Percentiles rank a stretch among this genome's conserved stretches.
These are phyloP conservation scores for Sutorius eximius DNA, from an alignment of 1,284 basidiomycete genomes.

Conservation along the genomic window DNA sequence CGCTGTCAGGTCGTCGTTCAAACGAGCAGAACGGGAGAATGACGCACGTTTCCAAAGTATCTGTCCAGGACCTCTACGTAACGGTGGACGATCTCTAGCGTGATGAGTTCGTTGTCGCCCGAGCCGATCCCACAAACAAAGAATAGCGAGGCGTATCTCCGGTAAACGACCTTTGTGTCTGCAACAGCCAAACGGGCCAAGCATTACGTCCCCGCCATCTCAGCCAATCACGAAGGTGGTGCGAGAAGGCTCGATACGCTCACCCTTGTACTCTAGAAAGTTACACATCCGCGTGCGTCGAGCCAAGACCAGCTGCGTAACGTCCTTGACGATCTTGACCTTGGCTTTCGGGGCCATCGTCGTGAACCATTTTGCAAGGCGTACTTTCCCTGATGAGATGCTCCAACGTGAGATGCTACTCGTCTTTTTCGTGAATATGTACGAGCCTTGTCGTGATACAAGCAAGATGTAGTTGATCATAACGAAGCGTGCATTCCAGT, in stretches of 20 bases:
- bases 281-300: constrained; percentile 99
- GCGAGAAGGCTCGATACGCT: constrained; percentile 20
- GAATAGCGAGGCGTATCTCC: constrained; percentile 97
- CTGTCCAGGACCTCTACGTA: constrained; percentile 99
- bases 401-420: constrained; percentile 12
- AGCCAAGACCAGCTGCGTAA: constrained; percentile 96
- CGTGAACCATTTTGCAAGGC: constrained; percentile 98
- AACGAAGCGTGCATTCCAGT: constrained; percentile 15
- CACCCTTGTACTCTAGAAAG: constrained; percentile 98
- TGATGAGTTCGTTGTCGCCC: constrained; percentile 90
- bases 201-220: neutral
- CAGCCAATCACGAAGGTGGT: neutral
- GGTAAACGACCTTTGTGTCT: constrained; percentile 97
- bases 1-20: neutral
- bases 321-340: constrained; percentile 98
- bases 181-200: constrained; percentile 4
- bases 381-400: constrained; percentile 79
- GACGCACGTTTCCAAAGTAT: constrained; percentile 94
- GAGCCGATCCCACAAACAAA: constrained; percentile 93
- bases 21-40: neutral
- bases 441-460: constrained; percentile 88
- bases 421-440: neutral
- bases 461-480: constrained; percentile 92
- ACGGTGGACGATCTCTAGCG: constrained; percentile 96
- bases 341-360: constrained; percentile 94